Percentiles rank a stretch among this genome's conserved stretches.
phyloP scores from a whole-genome alignment of 495 filamentous ascomycete genomes.

The Xylaria castorea region DNA sequence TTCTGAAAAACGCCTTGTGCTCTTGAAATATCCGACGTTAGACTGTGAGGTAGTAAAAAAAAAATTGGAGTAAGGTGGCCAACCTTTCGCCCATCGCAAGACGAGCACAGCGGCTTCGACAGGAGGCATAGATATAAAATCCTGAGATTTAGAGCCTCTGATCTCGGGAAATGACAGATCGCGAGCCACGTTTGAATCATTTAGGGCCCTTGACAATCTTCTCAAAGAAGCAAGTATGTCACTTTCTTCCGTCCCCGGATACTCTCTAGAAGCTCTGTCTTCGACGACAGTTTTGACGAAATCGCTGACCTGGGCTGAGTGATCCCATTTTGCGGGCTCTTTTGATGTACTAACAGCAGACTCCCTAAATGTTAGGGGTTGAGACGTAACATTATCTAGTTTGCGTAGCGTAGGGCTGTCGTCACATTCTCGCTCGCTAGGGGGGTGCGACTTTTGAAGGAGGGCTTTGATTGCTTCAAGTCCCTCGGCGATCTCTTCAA shows the following conservation, averaged over 20 bases:
- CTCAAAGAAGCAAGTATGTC: slow-evolving; percentile 44
- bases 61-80: not conserved
- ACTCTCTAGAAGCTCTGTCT: slow-evolving; percentile 18
- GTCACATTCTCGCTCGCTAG: slow-evolving; percentile 22
- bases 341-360: not conserved
- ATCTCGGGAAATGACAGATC: slow-evolving; percentile 13
- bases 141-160: slow-evolving; percentile 16
- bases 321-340: slow-evolving; percentile 36
- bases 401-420: not conserved
- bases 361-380: slow-evolving; percentile 12
- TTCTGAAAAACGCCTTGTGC: slow-evolving; percentile 19
- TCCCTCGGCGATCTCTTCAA: slow-evolving; percentile 38
- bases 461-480: slow-evolving; percentile 35
- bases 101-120: slow-evolving; percentile 34
- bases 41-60: not conserved
- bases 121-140: slow-evolving; percentile 33
- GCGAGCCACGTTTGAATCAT: not conserved
- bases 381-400: slow-evolving; percentile 28
- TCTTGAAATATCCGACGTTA: slow-evolving; percentile 22
- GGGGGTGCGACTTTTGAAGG: slow-evolving; percentile 30
- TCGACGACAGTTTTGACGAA: slow-evolving; percentile 31
- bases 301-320: slow-evolving; percentile 35
- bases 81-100: slow-evolving; percentile 51
- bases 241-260: slow-evolving; percentile 48
- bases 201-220: slow-evolving; percentile 1